Evolutionary conservation across 805 yeast species (phyloP).

Genomic region (Saturnispora dispora): DNA sequence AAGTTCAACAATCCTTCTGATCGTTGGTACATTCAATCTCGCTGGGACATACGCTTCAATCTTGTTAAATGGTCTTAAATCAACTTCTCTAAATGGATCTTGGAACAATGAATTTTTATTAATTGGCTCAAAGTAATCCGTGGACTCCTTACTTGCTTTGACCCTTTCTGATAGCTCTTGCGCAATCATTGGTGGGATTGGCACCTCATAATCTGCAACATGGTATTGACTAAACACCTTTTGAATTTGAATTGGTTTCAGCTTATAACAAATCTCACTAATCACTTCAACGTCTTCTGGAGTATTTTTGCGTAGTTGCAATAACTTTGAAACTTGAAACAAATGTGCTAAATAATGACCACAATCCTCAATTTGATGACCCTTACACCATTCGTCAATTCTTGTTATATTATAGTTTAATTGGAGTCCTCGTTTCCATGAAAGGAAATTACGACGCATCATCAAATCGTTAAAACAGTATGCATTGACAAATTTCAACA

Average conservation of each 20-base stretch:
- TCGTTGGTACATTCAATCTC: constrained; percentile 80
- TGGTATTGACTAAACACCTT: constrained; percentile 81
- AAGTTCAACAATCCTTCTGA: constrained; percentile 81
- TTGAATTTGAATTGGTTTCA: constrained; percentile 94
- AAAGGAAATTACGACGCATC: constrained; percentile 86
- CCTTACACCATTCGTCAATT: constrained; percentile 96
- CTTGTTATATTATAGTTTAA: constrained; percentile 93
- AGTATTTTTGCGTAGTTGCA: constrained; percentile 86
- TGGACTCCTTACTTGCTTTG: constrained; percentile 45
- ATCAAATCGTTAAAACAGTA: constrained; percentile 90
- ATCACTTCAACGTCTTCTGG: constrained; percentile 84
- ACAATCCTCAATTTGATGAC: constrained; percentile 84
- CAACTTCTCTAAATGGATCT: constrained; percentile 73
- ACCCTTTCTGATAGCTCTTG: constrained; percentile 75
- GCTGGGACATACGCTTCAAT: constrained; percentile 92
- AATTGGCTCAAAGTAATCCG: constrained; percentile 62
- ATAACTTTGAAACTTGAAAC: constrained; percentile 84
- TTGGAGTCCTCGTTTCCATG: constrained; percentile 98
- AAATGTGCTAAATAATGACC: constrained; percentile 75
- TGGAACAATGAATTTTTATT: constrained; percentile 68
- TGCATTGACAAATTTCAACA: constrained; percentile 82
- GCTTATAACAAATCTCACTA: constrained; percentile 88
- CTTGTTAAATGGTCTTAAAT: constrained; percentile 67
- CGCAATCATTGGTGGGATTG: constrained; percentile 74
- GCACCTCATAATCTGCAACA: constrained; percentile 91